A percentile compares a stretch with the other conserved stretches of the same genome.
Conservation (phyloP, 805 yeast species). For the Saccharomycopsis capsularis region DNA sequence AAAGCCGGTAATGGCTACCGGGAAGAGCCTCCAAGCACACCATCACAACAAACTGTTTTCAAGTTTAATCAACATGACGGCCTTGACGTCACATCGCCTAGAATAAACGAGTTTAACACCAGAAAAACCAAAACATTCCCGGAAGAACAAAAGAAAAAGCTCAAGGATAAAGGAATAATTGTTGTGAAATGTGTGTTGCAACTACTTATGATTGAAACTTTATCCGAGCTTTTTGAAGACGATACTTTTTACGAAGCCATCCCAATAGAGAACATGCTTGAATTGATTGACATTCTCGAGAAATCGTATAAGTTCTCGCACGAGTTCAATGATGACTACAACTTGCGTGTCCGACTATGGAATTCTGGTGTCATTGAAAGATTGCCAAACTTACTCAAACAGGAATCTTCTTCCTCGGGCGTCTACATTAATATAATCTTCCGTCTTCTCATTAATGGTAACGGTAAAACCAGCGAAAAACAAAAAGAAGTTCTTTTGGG, state of each 20-base stretch:
- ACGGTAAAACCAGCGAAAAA: conserved; percentile 40
- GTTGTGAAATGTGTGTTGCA: conserved; percentile 92
- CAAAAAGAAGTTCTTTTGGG: conserved; percentile 41
- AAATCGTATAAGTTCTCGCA: conserved; percentile 77
- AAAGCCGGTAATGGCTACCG: background rate
- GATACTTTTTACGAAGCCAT: conserved; percentile 57
- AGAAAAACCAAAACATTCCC: conserved; percentile 25
- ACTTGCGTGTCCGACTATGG: conserved; percentile 80
- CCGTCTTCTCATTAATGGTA: conserved; percentile 64
- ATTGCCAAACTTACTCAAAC: conserved; percentile 84
- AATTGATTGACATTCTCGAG: conserved; percentile 53
- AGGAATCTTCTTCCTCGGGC: conserved; percentile 86
- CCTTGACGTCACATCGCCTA: conserved; percentile 3
- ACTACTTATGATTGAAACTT: conserved; percentile 76
- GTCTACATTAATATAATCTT: conserved; percentile 78
- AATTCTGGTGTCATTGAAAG: conserved; percentile 89
- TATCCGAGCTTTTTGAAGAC: conserved; percentile 74
- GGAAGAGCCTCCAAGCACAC: too few relatives aligned
- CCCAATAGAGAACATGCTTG: conserved; percentile 58
- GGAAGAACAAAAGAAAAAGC: conserved; percentile 36
- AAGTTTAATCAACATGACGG: background rate
- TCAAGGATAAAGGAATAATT: conserved; percentile 60
- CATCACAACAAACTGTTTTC: background rate
- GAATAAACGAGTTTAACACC: background rate
- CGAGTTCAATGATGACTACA: conserved; percentile 81